Evolutionary conservation across 441 rosid species (phyloP).

Genomic region (Populus hybrid): DNA sequence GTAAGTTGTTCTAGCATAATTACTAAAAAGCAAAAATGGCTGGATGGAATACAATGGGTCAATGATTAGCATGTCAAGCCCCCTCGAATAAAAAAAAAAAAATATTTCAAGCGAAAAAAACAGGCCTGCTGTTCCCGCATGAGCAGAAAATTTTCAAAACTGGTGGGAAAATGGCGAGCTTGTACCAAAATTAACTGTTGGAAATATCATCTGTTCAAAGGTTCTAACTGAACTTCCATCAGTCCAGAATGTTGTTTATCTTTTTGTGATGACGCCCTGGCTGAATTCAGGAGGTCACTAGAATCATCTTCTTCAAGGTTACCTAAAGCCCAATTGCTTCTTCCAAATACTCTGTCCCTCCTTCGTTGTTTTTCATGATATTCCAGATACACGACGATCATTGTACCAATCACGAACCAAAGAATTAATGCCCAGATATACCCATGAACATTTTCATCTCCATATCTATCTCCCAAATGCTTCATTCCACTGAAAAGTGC

Average conservation of each 20-base stretch:
- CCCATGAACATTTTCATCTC: constrained; percentile 69
- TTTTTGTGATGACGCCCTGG: constrained; percentile 42
- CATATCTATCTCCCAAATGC: constrained; percentile 82
- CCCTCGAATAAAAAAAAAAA: constrained; percentile 20
- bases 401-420: constrained; percentile 58
- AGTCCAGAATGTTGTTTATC: constrained; percentile 41
- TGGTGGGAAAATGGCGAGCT: constrained; percentile 12
- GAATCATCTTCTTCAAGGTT: constrained; percentile 81
- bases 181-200: constrained; percentile 12
- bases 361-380: constrained; percentile 51
- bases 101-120: constrained; percentile 18
- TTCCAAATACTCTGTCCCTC: constrained; percentile 45
- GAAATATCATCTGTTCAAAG: constrained; percentile 58
- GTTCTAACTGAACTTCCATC: constrained; percentile 94
- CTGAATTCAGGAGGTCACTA: constrained; percentile 61
- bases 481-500: constrained; percentile 87
- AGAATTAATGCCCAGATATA: constrained; percentile 61
- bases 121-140: constrained; percentile 11
- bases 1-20: constrained; percentile 19
- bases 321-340: constrained; percentile 87
- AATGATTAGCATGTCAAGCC: constrained; percentile 4
- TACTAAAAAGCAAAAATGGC: constrained; percentile 18
- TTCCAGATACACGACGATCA: constrained; percentile 64
- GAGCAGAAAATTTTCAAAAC: constrained; percentile 23
- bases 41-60: constrained; percentile 6